phyloP scores from a whole-genome alignment of 768 basidiomycete genomes.

The Mycena rosella region DNA sequence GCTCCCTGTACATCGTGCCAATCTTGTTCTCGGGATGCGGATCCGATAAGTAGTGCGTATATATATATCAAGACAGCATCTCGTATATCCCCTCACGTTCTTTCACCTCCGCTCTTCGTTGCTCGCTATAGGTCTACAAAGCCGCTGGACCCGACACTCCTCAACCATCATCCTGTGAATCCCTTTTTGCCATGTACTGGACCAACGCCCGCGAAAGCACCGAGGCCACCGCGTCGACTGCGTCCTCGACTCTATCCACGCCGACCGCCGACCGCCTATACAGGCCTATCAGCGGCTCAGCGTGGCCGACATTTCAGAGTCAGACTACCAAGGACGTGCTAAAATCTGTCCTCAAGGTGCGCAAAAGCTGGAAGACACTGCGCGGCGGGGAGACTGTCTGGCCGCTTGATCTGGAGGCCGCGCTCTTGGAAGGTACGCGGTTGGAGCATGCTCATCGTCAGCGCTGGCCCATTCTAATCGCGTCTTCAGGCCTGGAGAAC shows the following conservation, averaged over 20 bases:
- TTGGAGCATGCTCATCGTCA: too few species aligned
- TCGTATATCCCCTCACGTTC: slow-evolving; percentile 17
- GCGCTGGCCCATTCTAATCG: slow-evolving; percentile 32
- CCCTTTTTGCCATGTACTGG: slow-evolving; percentile 31
- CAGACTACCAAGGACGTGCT: slow-evolving; percentile 68
- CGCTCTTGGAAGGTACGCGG: slow-evolving; percentile 75
- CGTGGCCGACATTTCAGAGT: slow-evolving; percentile 45
- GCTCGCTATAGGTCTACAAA: not conserved
- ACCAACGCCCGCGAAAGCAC: slow-evolving; percentile 23
- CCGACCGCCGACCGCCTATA: slow-evolving; percentile 32
- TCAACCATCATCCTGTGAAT: slow-evolving; percentile 2
- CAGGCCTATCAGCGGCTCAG: slow-evolving; percentile 25
- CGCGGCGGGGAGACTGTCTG: slow-evolving; percentile 82
- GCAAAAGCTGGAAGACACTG: slow-evolving; percentile 83
- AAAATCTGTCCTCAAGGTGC: slow-evolving; percentile 72
- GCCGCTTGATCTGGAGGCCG: slow-evolving; percentile 84
- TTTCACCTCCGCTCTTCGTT: not conserved
- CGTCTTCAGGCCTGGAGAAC: slow-evolving; percentile 68
- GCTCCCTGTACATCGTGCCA: slow-evolving; percentile 21
- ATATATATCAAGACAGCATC: slow-evolving; percentile 17
- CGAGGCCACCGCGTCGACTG: slow-evolving; percentile 31
- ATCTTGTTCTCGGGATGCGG: slow-evolving; percentile 26
- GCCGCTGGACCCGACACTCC: not conserved
- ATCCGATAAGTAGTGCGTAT: too few species aligned
- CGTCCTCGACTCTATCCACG: slow-evolving; percentile 30